Evolutionary conservation across 2,329 filamentous ascomycete species (phyloP).

Genomic region (Fusarium foetens): DNA sequence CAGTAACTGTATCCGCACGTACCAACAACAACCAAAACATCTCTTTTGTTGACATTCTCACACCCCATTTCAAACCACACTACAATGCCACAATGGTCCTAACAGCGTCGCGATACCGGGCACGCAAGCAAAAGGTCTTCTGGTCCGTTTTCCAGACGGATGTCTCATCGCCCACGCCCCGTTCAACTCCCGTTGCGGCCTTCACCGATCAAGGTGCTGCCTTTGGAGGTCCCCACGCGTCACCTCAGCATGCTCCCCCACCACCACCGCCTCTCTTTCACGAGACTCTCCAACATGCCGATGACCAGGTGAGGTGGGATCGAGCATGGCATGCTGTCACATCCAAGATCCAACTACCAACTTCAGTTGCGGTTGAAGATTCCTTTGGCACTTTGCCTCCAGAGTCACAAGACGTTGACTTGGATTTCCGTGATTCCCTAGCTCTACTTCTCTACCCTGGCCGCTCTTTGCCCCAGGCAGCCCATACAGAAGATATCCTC

Average conservation of each 20-base stretch:
- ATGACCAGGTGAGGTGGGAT: slow-evolving; percentile 68
- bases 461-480: slow-evolving; percentile 58
- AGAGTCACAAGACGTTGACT: slow-evolving; percentile 56
- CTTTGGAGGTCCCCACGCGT: slow-evolving; percentile 56
- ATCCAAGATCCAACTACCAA: slow-evolving; percentile 64
- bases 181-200: slow-evolving; percentile 46
- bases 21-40: slow-evolving; percentile 26
- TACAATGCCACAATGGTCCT: slow-evolving; percentile 40
- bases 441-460: slow-evolving; percentile 62
- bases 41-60: slow-evolving; percentile 33
- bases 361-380: slow-evolving; percentile 65
- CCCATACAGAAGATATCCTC: slow-evolving; percentile 65
- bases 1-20: slow-evolving; percentile 25
- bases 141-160: slow-evolving; percentile 67
- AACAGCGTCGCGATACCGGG: slow-evolving; percentile 57
- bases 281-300: slow-evolving; percentile 41
- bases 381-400: slow-evolving; percentile 61
- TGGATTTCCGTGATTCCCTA: slow-evolving; percentile 62
- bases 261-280: slow-evolving; percentile 35
- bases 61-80: slow-evolving; percentile 21
- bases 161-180: slow-evolving; percentile 60
- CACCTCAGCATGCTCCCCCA: slow-evolving; percentile 31
- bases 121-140: slow-evolving; percentile 62
- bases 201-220: slow-evolving; percentile 56
- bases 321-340: slow-evolving; percentile 72